Percentiles rank a stretch among this genome's conserved stretches.
These are phyloP conservation scores for Yarrowia sp. DNA, from an alignment of 805 yeast genomes.

Conservation along the genomic window DNA sequence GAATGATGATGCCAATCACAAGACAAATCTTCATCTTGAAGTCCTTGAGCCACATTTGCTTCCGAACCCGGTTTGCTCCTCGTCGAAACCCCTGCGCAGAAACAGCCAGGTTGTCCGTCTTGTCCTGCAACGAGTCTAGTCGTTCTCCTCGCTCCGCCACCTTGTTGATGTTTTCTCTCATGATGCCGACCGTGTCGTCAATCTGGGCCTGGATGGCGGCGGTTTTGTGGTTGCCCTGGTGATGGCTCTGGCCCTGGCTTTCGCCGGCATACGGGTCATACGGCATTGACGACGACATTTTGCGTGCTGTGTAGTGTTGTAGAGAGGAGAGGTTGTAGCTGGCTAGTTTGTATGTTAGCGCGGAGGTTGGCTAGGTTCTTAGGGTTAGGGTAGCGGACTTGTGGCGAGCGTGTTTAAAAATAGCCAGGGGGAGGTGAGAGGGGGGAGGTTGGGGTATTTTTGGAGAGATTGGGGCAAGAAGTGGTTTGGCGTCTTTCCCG, in stretches of 20 bases:
- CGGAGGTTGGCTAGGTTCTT: background rate
- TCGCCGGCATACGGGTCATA: conserved; percentile 83
- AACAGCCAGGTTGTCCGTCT: conserved; percentile 87
- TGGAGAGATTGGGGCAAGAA: too few species aligned
- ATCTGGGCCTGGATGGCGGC: conserved; percentile 89
- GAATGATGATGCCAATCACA: conserved; percentile 70
- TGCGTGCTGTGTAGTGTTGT: background rate
- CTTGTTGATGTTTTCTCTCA: conserved; percentile 95
- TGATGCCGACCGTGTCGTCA: conserved; percentile 93
- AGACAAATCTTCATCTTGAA: conserved; percentile 93
- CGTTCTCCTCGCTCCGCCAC: conserved; percentile 95
- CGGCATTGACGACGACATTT: conserved; percentile 75
- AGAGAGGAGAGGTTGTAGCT: background rate
- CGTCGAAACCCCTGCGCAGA: conserved; percentile 93
- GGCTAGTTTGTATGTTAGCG: too few species aligned
- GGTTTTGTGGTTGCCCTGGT: conserved; percentile 45
- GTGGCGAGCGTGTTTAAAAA: too few species aligned
- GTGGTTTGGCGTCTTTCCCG: too few species aligned
- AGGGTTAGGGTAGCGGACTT: too few species aligned
- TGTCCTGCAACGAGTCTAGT: conserved; percentile 84
- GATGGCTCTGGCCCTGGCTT: background rate
- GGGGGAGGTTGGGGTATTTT: too few species aligned
- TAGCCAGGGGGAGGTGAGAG: too few species aligned
- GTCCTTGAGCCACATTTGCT: conserved; percentile 99
- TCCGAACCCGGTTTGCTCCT: conserved; percentile 95